phyloP scores from a whole-genome alignment of 306 rosid genomes.

The Cucurbita ficifolia region DNA sequence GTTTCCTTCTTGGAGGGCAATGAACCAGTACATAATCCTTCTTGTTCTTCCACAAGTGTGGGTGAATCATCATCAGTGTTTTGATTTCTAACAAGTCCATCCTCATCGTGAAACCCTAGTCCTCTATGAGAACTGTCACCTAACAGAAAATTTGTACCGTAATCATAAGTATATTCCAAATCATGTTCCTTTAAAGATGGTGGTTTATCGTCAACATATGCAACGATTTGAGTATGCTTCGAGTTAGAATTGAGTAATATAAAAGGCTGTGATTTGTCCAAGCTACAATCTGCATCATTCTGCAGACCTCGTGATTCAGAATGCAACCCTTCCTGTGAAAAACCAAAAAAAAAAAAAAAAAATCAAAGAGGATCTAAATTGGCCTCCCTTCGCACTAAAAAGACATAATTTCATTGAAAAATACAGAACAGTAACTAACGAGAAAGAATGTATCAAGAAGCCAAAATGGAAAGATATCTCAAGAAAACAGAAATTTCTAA shows the following conservation, averaged over 20 bases:
- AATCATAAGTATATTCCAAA: conserved; percentile 43
- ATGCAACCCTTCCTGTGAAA: conserved; percentile 32
- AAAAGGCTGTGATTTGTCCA: conserved; percentile 28
- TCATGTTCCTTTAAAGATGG: conserved; percentile 21
- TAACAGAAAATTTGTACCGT: conserved; percentile 45
- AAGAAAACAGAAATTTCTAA: not conserved
- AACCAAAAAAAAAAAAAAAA: conserved; percentile 8
- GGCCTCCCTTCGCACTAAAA: not conserved
- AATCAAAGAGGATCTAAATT: not conserved
- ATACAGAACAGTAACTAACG: not conserved
- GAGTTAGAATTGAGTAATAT: conserved; percentile 26
- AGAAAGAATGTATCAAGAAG: not conserved
- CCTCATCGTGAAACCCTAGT: conserved; percentile 58
- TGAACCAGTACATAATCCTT: conserved; percentile 29
- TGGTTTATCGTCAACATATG: conserved; percentile 39
- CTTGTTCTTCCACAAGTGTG: conserved; percentile 26
- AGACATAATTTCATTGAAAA: not conserved
- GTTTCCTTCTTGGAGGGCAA: conserved; percentile 28
- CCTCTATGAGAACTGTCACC: conserved; percentile 73
- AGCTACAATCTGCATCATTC: conserved; percentile 11
- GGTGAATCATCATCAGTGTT: conserved; percentile 26
- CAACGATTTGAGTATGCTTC: conserved; percentile 23
- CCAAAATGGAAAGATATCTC: not conserved
- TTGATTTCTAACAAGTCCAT: conserved; percentile 22
- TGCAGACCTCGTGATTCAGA: conserved; percentile 8